phyloP scores from a whole-genome alignment of 1,284 basidiomycete species.

The Abortiporus biennis region DNA sequence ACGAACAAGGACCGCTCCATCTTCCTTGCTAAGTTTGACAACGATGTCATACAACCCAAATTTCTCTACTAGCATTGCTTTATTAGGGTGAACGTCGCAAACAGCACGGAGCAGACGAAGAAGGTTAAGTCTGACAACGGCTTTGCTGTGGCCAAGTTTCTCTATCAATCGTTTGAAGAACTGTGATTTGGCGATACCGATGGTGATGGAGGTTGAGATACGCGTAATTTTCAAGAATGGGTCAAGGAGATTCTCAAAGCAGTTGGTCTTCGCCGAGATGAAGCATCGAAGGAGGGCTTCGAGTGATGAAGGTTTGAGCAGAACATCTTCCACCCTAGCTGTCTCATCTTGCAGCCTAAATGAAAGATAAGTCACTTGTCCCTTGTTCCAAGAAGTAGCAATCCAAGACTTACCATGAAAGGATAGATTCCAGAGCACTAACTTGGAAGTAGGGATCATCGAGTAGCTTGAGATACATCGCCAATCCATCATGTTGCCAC shows the following conservation, averaged over 20 bases:
- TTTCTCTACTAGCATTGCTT: slow-evolving; percentile 72
- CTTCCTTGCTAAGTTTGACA: slow-evolving; percentile 70
- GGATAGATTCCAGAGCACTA: slow-evolving; percentile 84
- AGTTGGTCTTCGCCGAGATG: slow-evolving; percentile 82
- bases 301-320: slow-evolving; percentile 65
- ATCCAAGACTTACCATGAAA: slow-evolving; percentile 69
- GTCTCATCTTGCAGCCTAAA: slow-evolving; percentile 91
- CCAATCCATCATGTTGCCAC: slow-evolving; percentile 84
- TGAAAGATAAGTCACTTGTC: too few relatives aligned
- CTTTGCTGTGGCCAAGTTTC: slow-evolving; percentile 74
- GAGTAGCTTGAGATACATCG: slow-evolving; percentile 80
- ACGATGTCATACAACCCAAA: slow-evolving; percentile 79
- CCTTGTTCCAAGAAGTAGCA: not conserved
- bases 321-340: slow-evolving; percentile 84
- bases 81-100: slow-evolving; percentile 85
- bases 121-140: slow-evolving; percentile 87
- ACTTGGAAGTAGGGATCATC: slow-evolving; percentile 96
- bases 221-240: slow-evolving; percentile 89
- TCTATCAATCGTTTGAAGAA: slow-evolving; percentile 90
- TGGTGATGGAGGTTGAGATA: slow-evolving; percentile 68
- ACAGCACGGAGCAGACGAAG: slow-evolving; percentile 81
- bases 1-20: slow-evolving; percentile 85
- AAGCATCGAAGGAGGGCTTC: slow-evolving; percentile 82
- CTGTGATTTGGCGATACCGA: slow-evolving; percentile 72
- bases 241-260: slow-evolving; percentile 93